These are phyloP conservation scores for Priceomyces fermenticarens DNA, from an alignment of 805 yeast genomes.

Conservation along the genomic window DNA sequence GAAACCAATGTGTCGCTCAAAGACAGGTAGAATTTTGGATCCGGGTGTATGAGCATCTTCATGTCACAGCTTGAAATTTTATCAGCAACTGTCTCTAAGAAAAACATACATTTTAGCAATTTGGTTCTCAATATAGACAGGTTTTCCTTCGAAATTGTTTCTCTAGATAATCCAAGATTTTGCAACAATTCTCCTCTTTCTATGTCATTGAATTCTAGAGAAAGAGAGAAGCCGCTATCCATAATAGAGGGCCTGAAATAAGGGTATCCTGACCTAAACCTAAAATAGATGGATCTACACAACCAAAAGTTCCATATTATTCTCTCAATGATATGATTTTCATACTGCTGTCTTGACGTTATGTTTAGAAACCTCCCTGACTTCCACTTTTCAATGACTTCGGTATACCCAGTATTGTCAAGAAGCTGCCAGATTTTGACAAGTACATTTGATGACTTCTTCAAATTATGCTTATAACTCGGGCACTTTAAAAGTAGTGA, in stretches of 20 bases:
- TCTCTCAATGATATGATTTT: conserved; percentile 18
- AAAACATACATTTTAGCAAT: too few species aligned
- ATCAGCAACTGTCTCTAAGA: too few species aligned
- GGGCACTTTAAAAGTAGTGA: conserved; percentile 15
- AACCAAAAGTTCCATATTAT: conserved; percentile 24
- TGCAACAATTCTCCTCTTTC: too few species aligned
- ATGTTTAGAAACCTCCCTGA: conserved; percentile 2
- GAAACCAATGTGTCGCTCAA: too few species aligned
- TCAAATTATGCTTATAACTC: conserved; percentile 8
- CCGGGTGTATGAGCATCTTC: too few species aligned
- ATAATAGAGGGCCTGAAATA: conserved; percentile 10
- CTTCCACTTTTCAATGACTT: conserved; percentile 10
- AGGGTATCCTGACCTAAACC: conserved; percentile 19
- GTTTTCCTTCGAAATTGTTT: conserved; percentile 5
- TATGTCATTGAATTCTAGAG: conserved; percentile 11
- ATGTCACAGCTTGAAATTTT: too few species aligned
- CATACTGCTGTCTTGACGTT: conserved; percentile 18
- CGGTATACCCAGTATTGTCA: conserved; percentile 12
- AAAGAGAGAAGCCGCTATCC: conserved; percentile 7
- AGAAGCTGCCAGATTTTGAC: conserved; percentile 18
- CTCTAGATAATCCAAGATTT: background rate
- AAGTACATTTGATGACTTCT: conserved; percentile 11
- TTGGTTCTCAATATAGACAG: background rate
- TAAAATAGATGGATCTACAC: conserved; percentile 10
- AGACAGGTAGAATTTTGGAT: too few species aligned